phyloP scores from a whole-genome alignment of 1,284 basidiomycete species.

The Pseudozyma pruni region DNA sequence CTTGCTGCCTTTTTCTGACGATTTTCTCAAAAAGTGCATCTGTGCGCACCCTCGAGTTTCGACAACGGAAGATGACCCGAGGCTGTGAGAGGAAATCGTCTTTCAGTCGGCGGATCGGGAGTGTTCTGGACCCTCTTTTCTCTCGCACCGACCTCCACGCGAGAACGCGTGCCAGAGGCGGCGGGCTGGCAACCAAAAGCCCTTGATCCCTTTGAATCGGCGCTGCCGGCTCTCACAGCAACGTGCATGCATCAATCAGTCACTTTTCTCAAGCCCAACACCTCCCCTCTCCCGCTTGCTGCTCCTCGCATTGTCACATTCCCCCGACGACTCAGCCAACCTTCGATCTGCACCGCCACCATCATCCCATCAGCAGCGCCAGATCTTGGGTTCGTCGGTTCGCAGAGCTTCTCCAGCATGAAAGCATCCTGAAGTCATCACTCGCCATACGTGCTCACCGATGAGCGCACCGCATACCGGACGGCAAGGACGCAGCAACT shows the following conservation, averaged over 20 bases:
- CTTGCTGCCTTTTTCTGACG: neutral
- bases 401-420: too few relatives aligned
- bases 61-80: neutral
- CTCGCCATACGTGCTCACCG: too few relatives aligned
- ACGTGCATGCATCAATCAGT: slow-evolving; percentile 5
- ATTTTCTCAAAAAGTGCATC: neutral
- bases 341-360: too few relatives aligned
- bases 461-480: too few relatives aligned
- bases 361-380: too few relatives aligned
- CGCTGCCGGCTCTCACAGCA: slow-evolving; percentile 3
- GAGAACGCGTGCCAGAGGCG: slow-evolving; percentile 2
- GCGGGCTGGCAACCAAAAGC: too few relatives aligned
- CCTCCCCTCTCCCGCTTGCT: too few relatives aligned
- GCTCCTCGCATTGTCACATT: too few relatives aligned
- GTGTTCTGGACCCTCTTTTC: slow-evolving; percentile 3
- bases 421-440: too few relatives aligned
- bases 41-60: neutral
- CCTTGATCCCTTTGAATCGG: slow-evolving; percentile 10
- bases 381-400: too few relatives aligned
- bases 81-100: neutral
- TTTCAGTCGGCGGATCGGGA: neutral
- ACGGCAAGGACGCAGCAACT: too few relatives aligned
- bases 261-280: neutral
- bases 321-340: too few relatives aligned
- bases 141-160: slow-evolving; percentile 37